Evolutionary conservation across 2,329 filamentous ascomycete genomes (phyloP).

Genomic region (Aureobasidium vineae): DNA sequence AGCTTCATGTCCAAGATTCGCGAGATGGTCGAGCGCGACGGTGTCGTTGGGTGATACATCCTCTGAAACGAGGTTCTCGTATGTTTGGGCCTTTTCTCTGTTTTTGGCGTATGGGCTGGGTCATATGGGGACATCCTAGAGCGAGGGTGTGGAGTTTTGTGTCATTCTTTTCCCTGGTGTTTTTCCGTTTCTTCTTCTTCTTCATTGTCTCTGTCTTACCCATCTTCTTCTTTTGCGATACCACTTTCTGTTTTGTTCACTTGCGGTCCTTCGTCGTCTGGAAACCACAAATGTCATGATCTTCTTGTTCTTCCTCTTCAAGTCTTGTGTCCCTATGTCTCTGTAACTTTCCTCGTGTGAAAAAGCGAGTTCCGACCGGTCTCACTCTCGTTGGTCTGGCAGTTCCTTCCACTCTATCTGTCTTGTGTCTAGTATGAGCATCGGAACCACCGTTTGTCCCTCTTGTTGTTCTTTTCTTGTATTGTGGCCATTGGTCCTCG

Average conservation of each 20-base stretch:
- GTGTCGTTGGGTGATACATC: slow-evolving; percentile 8
- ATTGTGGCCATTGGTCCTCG: too few relatives aligned
- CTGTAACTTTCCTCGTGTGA: too few relatives aligned
- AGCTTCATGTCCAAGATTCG: slow-evolving; percentile 51
- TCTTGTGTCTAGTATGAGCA: too few relatives aligned
- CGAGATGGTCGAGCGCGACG: slow-evolving; percentile 41
- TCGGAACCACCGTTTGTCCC: too few relatives aligned
- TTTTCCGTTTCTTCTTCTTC: background rate
- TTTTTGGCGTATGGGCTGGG: background rate
- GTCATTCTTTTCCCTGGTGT: slow-evolving; percentile 4
- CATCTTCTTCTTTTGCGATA: slow-evolving; percentile 3
- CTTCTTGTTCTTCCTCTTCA: background rate
- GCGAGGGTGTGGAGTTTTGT: slow-evolving; percentile 2
- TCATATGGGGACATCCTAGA: background rate
- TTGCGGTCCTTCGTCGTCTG: background rate
- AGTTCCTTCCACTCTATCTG: too few relatives aligned
- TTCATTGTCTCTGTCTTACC: background rate
- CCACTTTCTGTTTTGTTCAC: background rate
- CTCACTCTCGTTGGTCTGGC: too few relatives aligned
- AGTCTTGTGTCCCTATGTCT: too few relatives aligned
- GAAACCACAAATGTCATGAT: background rate
- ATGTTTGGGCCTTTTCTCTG: slow-evolving; percentile 1
- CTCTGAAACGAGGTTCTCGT: background rate
- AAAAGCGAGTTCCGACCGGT: too few relatives aligned
- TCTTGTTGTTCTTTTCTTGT: too few relatives aligned